These are phyloP conservation scores for Phytopythium chamaehyphon DNA, from an alignment of 352 stramenopile species.

Conservation along the genomic window DNA sequence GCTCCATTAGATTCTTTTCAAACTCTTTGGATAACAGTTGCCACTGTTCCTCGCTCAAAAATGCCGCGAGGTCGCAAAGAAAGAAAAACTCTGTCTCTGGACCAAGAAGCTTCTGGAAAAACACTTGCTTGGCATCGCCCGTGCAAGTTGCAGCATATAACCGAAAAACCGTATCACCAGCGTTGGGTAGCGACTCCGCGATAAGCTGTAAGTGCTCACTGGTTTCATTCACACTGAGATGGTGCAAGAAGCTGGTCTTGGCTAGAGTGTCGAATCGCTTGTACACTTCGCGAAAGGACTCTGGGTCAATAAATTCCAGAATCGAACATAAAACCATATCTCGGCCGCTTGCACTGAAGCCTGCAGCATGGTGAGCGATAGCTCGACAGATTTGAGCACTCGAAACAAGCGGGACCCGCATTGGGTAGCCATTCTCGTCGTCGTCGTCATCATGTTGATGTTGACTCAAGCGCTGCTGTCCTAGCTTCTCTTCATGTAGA, in stretches of 20 bases:
- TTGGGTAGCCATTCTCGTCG: constrained; percentile 35
- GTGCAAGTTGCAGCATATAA: constrained; percentile 53
- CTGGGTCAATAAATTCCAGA: constrained; percentile 49
- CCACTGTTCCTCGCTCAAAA: constrained; percentile 64
- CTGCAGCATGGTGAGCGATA: constrained; percentile 43
- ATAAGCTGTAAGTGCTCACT: constrained; percentile 52
- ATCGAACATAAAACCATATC: constrained; percentile 75
- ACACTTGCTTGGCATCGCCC: constrained; percentile 37
- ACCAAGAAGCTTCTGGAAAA: constrained; percentile 54
- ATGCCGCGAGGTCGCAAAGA: constrained; percentile 50
- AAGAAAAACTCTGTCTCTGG: constrained; percentile 73
- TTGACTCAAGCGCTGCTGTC: constrained; percentile 14
- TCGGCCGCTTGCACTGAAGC: constrained; percentile 63
- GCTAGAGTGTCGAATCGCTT: constrained; percentile 54
- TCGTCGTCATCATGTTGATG: constrained; percentile 19
- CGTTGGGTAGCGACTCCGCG: constrained; percentile 45
- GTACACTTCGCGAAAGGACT: constrained; percentile 69
- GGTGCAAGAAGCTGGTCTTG: constrained; percentile 57
- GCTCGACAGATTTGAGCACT: constrained; percentile 70
- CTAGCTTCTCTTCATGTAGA: constrained; percentile 22
- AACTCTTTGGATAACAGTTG: constrained; percentile 58
- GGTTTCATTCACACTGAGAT: constrained; percentile 50
- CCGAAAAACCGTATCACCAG: constrained; percentile 55
- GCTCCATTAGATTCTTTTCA: constrained; percentile 42
- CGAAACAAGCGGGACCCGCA: constrained; percentile 47